Evolutionary conservation across 1,139 yeast species (phyloP).

Genomic region (Taiozyma sp.): DNA sequence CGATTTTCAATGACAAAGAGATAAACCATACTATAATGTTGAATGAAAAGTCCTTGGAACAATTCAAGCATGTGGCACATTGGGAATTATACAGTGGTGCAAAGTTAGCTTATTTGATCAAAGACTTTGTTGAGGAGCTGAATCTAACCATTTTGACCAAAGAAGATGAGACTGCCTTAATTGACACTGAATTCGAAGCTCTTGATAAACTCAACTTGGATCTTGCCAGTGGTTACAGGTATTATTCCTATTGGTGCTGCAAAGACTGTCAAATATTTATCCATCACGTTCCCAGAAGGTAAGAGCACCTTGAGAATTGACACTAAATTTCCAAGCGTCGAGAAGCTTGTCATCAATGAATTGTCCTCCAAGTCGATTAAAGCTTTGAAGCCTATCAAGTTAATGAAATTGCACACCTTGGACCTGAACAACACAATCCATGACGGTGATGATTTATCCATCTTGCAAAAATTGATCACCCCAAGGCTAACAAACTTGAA

Average conservation of each 20-base stretch:
- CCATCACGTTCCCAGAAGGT: conserved; percentile 3
- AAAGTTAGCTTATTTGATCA: background rate
- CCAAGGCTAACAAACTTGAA: background rate
- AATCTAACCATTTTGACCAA: conserved; percentile 4
- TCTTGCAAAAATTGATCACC: background rate
- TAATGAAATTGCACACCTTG: background rate
- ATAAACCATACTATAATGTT: background rate
- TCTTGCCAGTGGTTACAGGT: conserved; percentile 2
- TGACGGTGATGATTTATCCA: background rate
- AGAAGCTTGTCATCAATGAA: conserved; percentile 1
- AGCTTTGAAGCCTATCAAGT: background rate
- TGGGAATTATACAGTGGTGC: conserved; percentile 6
- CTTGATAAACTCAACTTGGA: background rate
- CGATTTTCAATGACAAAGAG: background rate
- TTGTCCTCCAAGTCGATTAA: background rate
- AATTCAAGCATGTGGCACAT: conserved; percentile 3
- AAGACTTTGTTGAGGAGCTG: conserved; percentile 1
- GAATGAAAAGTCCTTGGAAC: background rate
- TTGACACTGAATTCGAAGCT: background rate
- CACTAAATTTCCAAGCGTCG: background rate
- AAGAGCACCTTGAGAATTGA: background rate
- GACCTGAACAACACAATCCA: background rate
- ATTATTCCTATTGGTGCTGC: conserved; percentile 1
- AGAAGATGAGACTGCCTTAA: conserved; percentile 1
- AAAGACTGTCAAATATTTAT: conserved; percentile 1